Evolutionary conservation across 495 filamentous ascomycete genomes (phyloP).

Genomic region (Daldinia loculata): DNA sequence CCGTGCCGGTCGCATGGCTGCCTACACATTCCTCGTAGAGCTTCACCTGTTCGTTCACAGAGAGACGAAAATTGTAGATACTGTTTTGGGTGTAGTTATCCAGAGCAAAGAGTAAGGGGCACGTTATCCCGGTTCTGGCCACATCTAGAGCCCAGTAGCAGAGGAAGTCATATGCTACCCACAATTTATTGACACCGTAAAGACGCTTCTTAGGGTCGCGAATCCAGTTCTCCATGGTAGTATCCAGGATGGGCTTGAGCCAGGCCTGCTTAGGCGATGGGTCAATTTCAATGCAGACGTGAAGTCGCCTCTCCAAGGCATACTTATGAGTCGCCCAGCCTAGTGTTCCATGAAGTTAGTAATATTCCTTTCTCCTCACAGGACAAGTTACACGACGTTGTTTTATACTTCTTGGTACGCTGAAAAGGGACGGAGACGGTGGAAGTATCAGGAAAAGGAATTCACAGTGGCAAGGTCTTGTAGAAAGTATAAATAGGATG

Average conservation of each 20-base stretch:
- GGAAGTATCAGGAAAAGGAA: background rate
- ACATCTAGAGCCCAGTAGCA: slow-evolving; percentile 3
- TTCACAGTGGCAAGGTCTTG: background rate
- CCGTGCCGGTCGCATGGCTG: background rate
- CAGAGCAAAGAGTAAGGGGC: background rate
- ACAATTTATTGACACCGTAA: background rate
- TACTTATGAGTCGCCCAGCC: background rate
- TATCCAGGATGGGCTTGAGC: background rate
- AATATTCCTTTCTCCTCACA: background rate
- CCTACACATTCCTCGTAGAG: background rate
- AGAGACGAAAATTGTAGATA: background rate
- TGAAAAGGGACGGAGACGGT: background rate
- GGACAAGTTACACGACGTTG: background rate
- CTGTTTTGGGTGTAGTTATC: background rate
- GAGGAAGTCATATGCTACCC: background rate
- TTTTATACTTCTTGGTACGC: background rate
- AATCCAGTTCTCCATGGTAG: background rate
- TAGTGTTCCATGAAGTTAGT: background rate
- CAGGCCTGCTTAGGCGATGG: background rate
- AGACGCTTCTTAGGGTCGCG: background rate
- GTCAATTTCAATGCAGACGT: background rate
- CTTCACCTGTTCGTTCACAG: background rate
- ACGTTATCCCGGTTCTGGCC: background rate
- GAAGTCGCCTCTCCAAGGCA: background rate
- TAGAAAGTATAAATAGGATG: background rate